phyloP scores from a whole-genome alignment of 441 rosid species.

The Erodium chrysanthum region DNA sequence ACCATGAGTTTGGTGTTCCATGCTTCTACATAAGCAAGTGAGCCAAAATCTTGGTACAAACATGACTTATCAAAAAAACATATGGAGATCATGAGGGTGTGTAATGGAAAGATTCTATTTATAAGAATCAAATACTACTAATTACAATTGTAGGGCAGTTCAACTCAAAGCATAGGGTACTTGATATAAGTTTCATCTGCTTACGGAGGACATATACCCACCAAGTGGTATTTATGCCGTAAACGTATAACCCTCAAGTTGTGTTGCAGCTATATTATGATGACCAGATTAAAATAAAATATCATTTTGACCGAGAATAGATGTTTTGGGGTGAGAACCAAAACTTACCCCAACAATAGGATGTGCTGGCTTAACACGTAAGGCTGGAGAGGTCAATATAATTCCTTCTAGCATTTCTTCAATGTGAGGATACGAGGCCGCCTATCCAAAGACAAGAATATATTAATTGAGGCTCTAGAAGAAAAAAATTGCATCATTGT shows the following conservation, averaged over 20 bases:
- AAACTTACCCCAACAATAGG: conserved; percentile 78
- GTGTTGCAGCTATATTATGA: background rate
- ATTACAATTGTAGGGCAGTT: background rate
- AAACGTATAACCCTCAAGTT: background rate
- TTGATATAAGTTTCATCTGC: no score
- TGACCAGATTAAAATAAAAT: background rate
- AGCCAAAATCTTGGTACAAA: no score
- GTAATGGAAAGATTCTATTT: no score
- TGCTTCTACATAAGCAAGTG: no score
- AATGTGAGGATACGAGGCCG: conserved; percentile 44
- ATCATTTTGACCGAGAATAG: background rate
- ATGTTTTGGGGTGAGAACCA: background rate
- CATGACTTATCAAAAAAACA: no score
- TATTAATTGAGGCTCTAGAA: conserved; percentile 1
- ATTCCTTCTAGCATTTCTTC: conserved; percentile 71
- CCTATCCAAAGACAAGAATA: conserved; percentile 29
- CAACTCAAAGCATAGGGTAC: background rate
- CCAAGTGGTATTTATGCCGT: background rate
- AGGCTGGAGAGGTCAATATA: conserved; percentile 81
- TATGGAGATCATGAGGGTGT: background rate
- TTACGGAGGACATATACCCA: no score
- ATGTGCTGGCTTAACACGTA: conserved; percentile 87
- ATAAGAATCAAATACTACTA: background rate
- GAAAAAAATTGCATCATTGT: background rate
- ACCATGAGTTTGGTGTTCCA: no score